Conservation (phyloP, 805 yeast species). For the Suhomyces sp. region DNA sequence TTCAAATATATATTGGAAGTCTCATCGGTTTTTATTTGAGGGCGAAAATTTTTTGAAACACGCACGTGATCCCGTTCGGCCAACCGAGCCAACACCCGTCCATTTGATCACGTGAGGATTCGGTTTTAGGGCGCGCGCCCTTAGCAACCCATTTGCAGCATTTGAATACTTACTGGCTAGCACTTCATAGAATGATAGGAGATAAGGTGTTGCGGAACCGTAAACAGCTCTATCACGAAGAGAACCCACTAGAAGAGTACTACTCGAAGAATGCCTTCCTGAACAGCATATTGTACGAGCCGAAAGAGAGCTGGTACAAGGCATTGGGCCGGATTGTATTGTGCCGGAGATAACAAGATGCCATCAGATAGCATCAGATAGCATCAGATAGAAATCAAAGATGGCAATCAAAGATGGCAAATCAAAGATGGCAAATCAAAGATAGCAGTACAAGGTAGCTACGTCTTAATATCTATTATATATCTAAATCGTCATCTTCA, state of each 20-base stretch:
- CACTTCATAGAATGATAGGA: not conserved
- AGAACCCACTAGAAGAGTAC: not conserved
- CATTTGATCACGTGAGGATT: not conserved
- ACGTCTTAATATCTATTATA: not conserved
- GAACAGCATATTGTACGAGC: not conserved
- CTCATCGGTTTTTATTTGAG: not conserved
- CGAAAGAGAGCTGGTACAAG: not conserved
- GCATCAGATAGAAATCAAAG: no score
- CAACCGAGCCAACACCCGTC: no score
- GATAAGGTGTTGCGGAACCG: not conserved
- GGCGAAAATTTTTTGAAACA: not conserved
- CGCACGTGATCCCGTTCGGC: not conserved
- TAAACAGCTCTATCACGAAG: not conserved
- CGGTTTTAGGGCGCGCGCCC: not conserved
- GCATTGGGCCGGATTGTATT: not conserved
- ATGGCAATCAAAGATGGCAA: no score
- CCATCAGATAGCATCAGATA: no score
- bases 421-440: no score
- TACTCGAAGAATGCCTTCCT: not conserved
- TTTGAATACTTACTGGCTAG: not conserved
- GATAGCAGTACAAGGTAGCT: no score
- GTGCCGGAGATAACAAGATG: not conserved
- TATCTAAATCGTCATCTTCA: slow-evolving; percentile 34
- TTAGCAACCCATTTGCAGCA: not conserved
- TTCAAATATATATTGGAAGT: not conserved